Evolutionary conservation across 1,284 basidiomycete species (phyloP).

Genomic region (Schizophyllum amplum): DNA sequence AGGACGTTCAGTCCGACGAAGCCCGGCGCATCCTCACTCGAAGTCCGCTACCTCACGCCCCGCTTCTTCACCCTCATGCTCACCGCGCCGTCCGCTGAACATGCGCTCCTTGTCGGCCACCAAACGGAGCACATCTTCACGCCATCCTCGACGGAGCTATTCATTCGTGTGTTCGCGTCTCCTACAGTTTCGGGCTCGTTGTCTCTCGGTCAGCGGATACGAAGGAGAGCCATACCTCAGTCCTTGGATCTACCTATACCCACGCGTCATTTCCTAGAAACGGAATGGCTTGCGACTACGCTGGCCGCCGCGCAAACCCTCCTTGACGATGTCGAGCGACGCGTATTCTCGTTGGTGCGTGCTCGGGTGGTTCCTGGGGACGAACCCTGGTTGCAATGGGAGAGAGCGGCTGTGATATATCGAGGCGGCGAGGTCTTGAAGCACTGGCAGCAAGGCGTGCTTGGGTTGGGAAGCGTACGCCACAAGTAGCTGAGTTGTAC

Average conservation of each 20-base stretch:
- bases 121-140: constrained; percentile 22
- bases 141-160: constrained; percentile 27
- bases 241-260: constrained; percentile 17
- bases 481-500: too few relatives aligned
- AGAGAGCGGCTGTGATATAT: constrained; percentile 18
- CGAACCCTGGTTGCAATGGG: constrained; percentile 46
- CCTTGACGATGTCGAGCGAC: constrained; percentile 27
- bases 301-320: constrained; percentile 16
- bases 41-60: constrained; percentile 43
- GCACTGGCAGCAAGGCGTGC: not conserved
- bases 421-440: not conserved
- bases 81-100: constrained; percentile 32
- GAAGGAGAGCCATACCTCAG: constrained; percentile 9
- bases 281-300: constrained; percentile 4
- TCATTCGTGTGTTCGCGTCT: constrained; percentile 30
- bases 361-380: constrained; percentile 37
- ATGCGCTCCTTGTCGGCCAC: constrained; percentile 28
- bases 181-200: not conserved
- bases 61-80: constrained; percentile 47
- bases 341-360: constrained; percentile 25
- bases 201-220: constrained; percentile 14
- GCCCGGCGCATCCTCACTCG: constrained; percentile 18
- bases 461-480: not conserved
- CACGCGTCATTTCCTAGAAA: constrained; percentile 20
- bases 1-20: constrained; percentile 14